phyloP scores from a whole-genome alignment of 768 basidiomycete genomes.

The Rhizopogon vulgaris region DNA sequence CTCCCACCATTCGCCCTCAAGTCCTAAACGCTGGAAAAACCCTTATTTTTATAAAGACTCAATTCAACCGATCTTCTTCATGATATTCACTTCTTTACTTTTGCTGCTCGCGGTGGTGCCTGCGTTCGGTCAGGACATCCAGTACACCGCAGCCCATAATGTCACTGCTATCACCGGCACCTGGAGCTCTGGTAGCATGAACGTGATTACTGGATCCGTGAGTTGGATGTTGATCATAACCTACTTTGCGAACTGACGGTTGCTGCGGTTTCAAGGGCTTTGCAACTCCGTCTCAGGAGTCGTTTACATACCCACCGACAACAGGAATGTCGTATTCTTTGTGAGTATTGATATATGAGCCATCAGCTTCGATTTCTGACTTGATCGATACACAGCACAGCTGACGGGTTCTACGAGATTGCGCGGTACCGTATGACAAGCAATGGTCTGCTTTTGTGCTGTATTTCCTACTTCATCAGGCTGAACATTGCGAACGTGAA shows the following conservation, averaged over 20 bases:
- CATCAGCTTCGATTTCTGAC: neutral
- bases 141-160: constrained; percentile 49
- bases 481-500: neutral
- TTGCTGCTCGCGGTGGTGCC: constrained; percentile 22
- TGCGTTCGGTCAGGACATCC: constrained; percentile 32
- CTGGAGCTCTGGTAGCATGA: constrained; percentile 76
- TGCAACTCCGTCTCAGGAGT: constrained; percentile 74
- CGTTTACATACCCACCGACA: constrained; percentile 78
- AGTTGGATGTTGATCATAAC: constrained; percentile 28
- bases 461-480: neutral
- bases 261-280: constrained; percentile 50
- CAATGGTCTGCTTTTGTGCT: constrained; percentile 56
- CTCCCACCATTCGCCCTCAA: neutral
- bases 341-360: constrained; percentile 37
- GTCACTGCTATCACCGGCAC: constrained; percentile 69
- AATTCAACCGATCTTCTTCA: neutral
- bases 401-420: constrained; percentile 78
- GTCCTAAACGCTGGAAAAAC: neutral
- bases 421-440: constrained; percentile 83
- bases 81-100: constrained; percentile 19
- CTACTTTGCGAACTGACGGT: constrained; percentile 1
- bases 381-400: constrained; percentile 38
- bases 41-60: neutral
- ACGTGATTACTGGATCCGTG: constrained; percentile 78
- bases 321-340: constrained; percentile 89